Base-by-base conservation (phyloP, 306 rosid genomes). In the Oemleria cerasiformis region DNA sequence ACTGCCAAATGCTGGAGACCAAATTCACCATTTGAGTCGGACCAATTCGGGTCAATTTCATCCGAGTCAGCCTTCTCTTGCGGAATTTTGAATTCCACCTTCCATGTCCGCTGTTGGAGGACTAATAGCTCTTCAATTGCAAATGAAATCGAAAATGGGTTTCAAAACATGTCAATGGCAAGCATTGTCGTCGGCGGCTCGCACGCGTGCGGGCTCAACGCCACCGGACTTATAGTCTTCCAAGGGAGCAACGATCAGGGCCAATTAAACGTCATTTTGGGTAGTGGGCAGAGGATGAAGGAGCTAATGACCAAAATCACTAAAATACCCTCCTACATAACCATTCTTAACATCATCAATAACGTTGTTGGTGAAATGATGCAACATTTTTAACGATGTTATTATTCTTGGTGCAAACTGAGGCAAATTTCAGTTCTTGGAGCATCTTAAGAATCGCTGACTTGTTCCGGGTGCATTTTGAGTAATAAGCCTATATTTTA, bases 11-110 rank as follows among this genome's bases (percentile, higher is more conserved):
- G 98, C 67, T 90, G 98, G 98, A 80, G 97, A 69, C 76, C 61
- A 5, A 6, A 10, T 44, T 73, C 36, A 2, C 82, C 78, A 51
- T 34, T 88, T 68, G 76, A 38, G 70, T 67, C 80, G 50, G 75
- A 68, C 40, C 70, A 47, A 34, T 90, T 88, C 43, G 8, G 5
- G 40, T 90, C 89, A 0, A 80, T 90, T 62, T 87, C 98, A 67
- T 93, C 98, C 73, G 98, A 97, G 78, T 77, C 63, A n/a, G 88
- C 80, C 1, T 90, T 90, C 74, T 78, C 97, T 79, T 93, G 98
- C 41, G 98, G 98, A 15, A 83, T 93, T 62, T n/a, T 65, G 65
- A 77, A 17, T 14, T 53, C 34, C 34, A 20, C 4, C 54, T 48
- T 47, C 11, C 19, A 17, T 20, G 86, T 93, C 71, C 83, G 64